These are phyloP conservation scores for Syzygium aqueum DNA, from an alignment of 345 rosid species.

Conservation along the genomic window DNA sequence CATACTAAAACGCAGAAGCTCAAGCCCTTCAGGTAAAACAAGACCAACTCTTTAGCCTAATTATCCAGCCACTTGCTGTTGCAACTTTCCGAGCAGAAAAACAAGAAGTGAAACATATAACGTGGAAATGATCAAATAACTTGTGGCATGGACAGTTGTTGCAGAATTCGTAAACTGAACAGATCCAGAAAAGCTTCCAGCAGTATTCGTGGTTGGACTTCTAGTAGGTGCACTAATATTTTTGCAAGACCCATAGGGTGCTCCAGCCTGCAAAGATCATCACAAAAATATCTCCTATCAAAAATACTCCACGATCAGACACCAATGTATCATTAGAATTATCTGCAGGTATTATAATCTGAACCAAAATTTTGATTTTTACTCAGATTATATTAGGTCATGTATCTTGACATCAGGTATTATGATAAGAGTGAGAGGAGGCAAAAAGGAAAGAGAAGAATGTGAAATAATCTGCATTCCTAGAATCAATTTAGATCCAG, in stretches of 20 bases:
- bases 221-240: constrained; percentile 40
- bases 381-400: background rate
- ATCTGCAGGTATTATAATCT: background rate
- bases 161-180: constrained; percentile 70
- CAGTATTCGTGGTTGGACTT: constrained; percentile 36
- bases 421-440: background rate
- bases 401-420: background rate
- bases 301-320: background rate
- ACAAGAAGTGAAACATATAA: constrained; percentile 29
- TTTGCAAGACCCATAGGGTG: constrained; percentile 84
- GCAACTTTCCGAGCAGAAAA: constrained; percentile 21
- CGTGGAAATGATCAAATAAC: constrained; percentile 18
- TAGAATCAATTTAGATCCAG: background rate
- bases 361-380: background rate
- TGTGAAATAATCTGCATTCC: background rate
- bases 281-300: background rate
- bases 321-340: background rate
- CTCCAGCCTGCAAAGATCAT: constrained; percentile 55
- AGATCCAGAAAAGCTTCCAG: constrained; percentile 79
- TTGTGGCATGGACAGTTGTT: constrained; percentile 26
- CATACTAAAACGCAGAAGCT: background rate
- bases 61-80: background rate
- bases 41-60: constrained; percentile 8
- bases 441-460: background rate
- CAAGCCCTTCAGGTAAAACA: background rate